Evolutionary conservation across 2,329 filamentous ascomycete genomes (phyloP), one percentile per base, ranked within the genome.

Genomic region (Rutstroemia sp.): DNA sequence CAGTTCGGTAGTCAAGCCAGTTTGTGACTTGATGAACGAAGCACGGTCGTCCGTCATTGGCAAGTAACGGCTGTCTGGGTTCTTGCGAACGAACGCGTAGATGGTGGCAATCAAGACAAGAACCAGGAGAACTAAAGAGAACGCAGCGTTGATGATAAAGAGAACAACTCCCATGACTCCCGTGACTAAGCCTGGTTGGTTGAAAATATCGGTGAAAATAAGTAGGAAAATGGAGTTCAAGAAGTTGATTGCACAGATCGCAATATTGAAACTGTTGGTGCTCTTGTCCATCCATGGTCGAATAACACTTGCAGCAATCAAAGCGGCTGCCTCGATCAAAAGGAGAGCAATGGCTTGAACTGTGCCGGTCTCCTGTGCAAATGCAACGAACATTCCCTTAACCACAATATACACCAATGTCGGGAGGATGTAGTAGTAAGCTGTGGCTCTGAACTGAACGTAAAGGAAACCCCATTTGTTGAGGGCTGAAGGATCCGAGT

Each of bases 381-480:
- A 84, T 54, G 86, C 89, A 63, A 97, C 84, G 69, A 97, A 94
- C 76, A 95, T 85, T 59, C 86, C 82, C 79, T 96, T 96, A 72
- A 95, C 67, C n/a, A 96, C 70, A 39, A 87, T 83, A 72, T 96
- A 95, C 53, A 75, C 73, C 56, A 97, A 77, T 53, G 87, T 75
- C 0, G 90, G 89, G 38, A 95, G 81, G 65, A 96, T 89, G 72
- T 92, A 96, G 77, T 95, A 96, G 79, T 96, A 96, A 40, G 91
- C 90, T 2, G 91, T 92, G 40, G 92, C 92, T 67, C 92, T 88
- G 79, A 95, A 96, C 72, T 96, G 92, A 42, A 97, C 90, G 70
- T 97, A 97, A 62, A 97, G 82, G 77, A 96, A 96, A 21, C 92
- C 92, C 92, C 92, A 96, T 75, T 96, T 95, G 81, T 96, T 96